phyloP scores from a whole-genome alignment of 1,284 basidiomycete species.

The Hymenochaete sp. region DNA sequence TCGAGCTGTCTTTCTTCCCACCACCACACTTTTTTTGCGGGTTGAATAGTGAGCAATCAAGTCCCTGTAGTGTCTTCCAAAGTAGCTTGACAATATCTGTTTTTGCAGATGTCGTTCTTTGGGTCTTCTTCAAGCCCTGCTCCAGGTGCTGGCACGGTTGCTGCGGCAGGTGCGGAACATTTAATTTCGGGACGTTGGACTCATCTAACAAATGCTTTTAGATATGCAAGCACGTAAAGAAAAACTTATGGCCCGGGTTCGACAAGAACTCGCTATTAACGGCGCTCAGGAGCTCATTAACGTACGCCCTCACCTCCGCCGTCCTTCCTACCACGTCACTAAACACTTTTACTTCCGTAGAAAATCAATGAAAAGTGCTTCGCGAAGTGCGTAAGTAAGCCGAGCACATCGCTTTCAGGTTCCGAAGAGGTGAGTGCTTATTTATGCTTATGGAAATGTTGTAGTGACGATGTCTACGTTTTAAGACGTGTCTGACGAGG shows the following conservation, averaged over 20 bases:
- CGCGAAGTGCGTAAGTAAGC: constrained; percentile 71
- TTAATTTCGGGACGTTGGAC: background rate
- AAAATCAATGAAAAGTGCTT: constrained; percentile 75
- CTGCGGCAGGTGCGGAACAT: background rate
- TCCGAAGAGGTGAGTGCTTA: constrained; percentile 58
- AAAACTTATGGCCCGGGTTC: constrained; percentile 60
- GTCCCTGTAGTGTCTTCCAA: too few species aligned
- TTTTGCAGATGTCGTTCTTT: background rate
- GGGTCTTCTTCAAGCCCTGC: background rate
- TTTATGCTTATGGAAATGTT: background rate
- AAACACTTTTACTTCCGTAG: constrained; percentile 28
- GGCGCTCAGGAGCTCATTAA: constrained; percentile 80
- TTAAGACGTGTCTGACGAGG: constrained; percentile 60
- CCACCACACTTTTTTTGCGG: too few species aligned
- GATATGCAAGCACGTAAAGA: constrained; percentile 45
- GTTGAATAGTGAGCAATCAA: too few species aligned
- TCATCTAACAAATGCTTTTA: background rate
- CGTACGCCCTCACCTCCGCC: constrained; percentile 33
- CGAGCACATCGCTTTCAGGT: constrained; percentile 55
- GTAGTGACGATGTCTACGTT: constrained; percentile 2
- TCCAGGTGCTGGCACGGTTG: constrained; percentile 1
- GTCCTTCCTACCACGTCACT: background rate
- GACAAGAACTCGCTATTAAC: constrained; percentile 60
- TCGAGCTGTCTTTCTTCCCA: too few species aligned
- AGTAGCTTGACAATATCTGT: too few species aligned